Conservation (phyloP, 306 rosid species). For the Ormosia emarginata region DNA sequence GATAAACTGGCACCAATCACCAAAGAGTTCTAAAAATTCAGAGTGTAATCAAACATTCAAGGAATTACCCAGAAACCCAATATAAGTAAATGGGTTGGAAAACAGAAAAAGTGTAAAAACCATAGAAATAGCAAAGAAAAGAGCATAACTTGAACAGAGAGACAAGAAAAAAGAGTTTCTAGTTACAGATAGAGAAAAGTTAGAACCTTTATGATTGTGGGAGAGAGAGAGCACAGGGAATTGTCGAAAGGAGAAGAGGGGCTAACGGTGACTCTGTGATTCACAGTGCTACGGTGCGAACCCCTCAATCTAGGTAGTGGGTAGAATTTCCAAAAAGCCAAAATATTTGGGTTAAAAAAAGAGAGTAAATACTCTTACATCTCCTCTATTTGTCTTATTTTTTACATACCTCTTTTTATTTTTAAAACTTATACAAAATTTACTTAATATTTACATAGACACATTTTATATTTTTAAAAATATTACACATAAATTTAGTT, state of each 20-base stretch:
- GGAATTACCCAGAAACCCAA: neutral
- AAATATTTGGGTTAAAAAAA: neutral
- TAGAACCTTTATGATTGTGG: neutral
- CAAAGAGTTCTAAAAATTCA: neutral
- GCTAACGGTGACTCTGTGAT: neutral
- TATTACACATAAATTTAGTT: too few relatives aligned
- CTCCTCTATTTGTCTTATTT: too few relatives aligned
- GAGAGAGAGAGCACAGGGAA: conserved; percentile 19
- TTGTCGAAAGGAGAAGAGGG: conserved; percentile 7
- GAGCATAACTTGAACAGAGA: neutral
- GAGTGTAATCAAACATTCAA: neutral
- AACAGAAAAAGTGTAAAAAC: neutral
- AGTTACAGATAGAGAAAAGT: neutral
- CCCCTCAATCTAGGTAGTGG: neutral
- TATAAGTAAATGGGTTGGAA: neutral
- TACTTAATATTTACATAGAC: too few relatives aligned
- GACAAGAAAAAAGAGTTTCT: neutral
- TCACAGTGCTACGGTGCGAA: neutral
- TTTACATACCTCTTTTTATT: too few relatives aligned
- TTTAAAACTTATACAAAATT: too few relatives aligned
- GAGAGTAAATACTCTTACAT: too few relatives aligned
- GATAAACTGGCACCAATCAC: neutral
- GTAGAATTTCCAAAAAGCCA: neutral
- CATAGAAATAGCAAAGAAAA: neutral
- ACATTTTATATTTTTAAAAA: too few relatives aligned